Base-by-base conservation (phyloP, 2,329 filamentous ascomycete species). In the Colletotrichum gigasporum region DNA sequence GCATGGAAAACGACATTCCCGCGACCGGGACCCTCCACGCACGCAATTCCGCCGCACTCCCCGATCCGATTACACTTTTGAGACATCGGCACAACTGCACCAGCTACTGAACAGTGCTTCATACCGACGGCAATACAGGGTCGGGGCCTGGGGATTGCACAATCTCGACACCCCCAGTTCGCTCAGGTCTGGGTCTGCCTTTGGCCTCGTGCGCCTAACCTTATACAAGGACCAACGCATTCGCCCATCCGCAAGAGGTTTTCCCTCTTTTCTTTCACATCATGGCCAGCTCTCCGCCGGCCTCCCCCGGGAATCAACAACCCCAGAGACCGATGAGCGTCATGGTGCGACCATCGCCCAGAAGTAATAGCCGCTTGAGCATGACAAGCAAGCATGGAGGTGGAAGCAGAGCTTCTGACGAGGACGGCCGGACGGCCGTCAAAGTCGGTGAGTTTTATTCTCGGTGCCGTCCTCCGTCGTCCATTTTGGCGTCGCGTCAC, bases 371-470 rank as follows among this genome's bases (percentile, higher is more conserved):
- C 80, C 91, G 94, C 71, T 83, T 97, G 85, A 97, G 93, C 81
- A 91, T 91, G 82, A 90, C 85, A 72, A 92, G 91, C 80, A 95
- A 91, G 78, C 82, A 83, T 45, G 90, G 88, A 54, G 89, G 87
- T 72, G 89, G 91, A 68, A 97, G 93, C 79, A 88, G 93, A 74
- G 90, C 91, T 22, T 97, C 94, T 0, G 94, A 97, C 72, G 94
- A 97, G 71, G 94, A 97, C 76, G 86, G 86, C 67, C 94, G 92
- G 76, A 97, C 94, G 6, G 92, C 94, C 24, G 94, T 97, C 80
- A 96, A 93, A 95, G 94, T 97, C 76, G 94, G 94, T 97, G 87
- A 72, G 94, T 91, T 67, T 12, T 22, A 16, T 10, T 34, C 28
- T 55, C 52, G 30, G 35, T 45, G 5, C 14, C 28, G 20, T 51